Percentiles rank a stretch among this genome's conserved stretches.
Evolutionary conservation across 257 asterid species (phyloP).

Genomic region (Solanum commersonii): DNA sequence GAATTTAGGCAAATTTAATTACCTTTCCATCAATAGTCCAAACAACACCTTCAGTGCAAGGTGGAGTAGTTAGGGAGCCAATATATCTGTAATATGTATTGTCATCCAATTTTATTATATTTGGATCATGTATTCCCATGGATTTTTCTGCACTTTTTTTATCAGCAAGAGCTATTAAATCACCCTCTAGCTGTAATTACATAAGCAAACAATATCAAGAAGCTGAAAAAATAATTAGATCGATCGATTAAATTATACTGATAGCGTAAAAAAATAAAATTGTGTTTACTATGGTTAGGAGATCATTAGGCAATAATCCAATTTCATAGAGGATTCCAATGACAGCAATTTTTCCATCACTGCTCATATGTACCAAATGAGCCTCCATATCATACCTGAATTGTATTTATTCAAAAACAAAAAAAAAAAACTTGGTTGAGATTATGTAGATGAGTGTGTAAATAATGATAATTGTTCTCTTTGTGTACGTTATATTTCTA

Average conservation of each 20-base stretch:
- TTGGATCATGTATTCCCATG: slow-evolving; percentile 30
- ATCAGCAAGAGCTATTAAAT: slow-evolving; percentile 13
- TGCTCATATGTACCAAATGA: not conserved
- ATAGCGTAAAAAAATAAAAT: not conserved
- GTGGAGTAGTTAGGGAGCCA: slow-evolving; percentile 68
- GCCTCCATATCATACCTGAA: not conserved
- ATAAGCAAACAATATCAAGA: not conserved
- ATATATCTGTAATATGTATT: slow-evolving; percentile 37
- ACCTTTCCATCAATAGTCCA: slow-evolving; percentile 54
- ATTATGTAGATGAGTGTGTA: not conserved
- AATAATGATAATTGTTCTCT: not conserved
- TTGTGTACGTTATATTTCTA: not conserved
- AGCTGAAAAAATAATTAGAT: not conserved
- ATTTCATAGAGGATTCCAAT: slow-evolving; percentile 26
- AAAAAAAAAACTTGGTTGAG: not conserved
- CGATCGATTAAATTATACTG: not conserved
- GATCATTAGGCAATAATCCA: not conserved
- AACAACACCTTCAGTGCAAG: slow-evolving; percentile 36
- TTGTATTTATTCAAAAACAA: not conserved
- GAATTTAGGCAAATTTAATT: not conserved
- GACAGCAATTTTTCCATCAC: not conserved
- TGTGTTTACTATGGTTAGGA: not conserved
- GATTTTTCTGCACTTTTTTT: not conserved
- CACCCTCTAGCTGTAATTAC: slow-evolving; percentile 16
- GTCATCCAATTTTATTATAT: slow-evolving; percentile 24